phyloP scores from a whole-genome alignment of 2,329 filamentous ascomycete genomes.

The Mycosphaerelloides madeirae region DNA sequence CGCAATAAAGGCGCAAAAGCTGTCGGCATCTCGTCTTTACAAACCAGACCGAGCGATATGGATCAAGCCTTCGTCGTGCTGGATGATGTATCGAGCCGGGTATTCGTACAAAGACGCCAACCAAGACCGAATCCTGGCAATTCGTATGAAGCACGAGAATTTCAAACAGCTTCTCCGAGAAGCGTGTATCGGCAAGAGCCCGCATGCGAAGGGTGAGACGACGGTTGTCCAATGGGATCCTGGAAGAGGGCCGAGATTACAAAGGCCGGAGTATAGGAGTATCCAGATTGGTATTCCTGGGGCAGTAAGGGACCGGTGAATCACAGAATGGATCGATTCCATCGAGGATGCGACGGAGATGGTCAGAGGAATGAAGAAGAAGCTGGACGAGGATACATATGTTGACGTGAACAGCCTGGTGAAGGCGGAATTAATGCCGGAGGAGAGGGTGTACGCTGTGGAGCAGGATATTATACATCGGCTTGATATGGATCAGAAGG shows the following conservation, averaged over 20 bases:
- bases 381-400: constrained; percentile 2
- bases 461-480: neutral
- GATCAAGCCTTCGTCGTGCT: constrained; percentile 9
- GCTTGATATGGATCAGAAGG: neutral
- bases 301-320: constrained; percentile 3
- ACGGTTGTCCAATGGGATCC: constrained; percentile 9
- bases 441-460: neutral
- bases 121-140: constrained; percentile 6
- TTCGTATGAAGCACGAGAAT: constrained; percentile 5
- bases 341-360: constrained; percentile 6
- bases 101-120: constrained; percentile 8
- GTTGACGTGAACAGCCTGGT: constrained; percentile 1
- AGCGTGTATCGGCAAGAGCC: constrained; percentile 1
- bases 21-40: constrained; percentile 3
- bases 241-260: constrained; percentile 5
- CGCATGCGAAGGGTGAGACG: constrained; percentile 2
- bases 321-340: constrained; percentile 5
- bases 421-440: neutral
- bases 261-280: constrained; percentile 7
- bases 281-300: constrained; percentile 10
- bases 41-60: constrained; percentile 5
- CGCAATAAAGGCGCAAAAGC: neutral
- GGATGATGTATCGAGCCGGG: constrained; percentile 10
- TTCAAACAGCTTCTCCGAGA: constrained; percentile 6
- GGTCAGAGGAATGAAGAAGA: constrained; percentile 4